Evolutionary conservation across 208 protist species (phyloP).

Genomic region (Acanthamoeba triangularis): DNA sequence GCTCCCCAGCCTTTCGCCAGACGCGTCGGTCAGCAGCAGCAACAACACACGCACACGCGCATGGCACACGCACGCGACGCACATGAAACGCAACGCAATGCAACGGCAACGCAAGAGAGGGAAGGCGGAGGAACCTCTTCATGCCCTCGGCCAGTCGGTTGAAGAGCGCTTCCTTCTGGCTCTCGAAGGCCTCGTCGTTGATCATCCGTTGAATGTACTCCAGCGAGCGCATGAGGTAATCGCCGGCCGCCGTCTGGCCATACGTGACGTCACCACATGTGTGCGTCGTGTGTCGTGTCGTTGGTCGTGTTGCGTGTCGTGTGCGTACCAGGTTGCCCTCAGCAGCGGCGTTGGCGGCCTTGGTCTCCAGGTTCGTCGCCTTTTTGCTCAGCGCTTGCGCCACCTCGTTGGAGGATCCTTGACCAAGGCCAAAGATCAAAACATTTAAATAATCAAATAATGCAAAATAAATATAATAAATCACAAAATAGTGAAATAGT

Average conservation of each 20-base stretch:
- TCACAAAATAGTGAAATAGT: not conserved
- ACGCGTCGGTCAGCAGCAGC: not conserved
- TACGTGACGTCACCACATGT: not conserved
- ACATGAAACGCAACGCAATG: not conserved
- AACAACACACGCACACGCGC: too few relatives aligned
- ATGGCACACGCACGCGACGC: not conserved
- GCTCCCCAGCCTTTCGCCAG: slow-evolving; percentile 10
- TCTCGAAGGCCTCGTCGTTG: not conserved
- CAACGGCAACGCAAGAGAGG: too few relatives aligned
- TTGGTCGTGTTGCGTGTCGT: not conserved
- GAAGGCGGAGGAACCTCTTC: not conserved
- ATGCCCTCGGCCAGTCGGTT: slow-evolving; percentile 10
- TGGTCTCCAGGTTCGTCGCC: not conserved
- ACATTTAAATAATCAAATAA: too few relatives aligned
- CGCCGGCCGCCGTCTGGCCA: not conserved
- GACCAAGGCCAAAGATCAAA: not conserved
- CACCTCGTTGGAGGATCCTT: not conserved
- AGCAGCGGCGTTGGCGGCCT: not conserved
- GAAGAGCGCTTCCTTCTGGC: not conserved
- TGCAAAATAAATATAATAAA: not conserved
- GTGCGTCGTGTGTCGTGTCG: not conserved
- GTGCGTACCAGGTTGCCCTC: slow-evolving; percentile 19
- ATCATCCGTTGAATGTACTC: slow-evolving; percentile 38
- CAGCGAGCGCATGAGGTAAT: slow-evolving; percentile 23
- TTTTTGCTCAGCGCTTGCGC: not conserved